Conservation (phyloP, 1,139 yeast genomes). For the Nakaseomyces kungkrabaensis region DNA sequence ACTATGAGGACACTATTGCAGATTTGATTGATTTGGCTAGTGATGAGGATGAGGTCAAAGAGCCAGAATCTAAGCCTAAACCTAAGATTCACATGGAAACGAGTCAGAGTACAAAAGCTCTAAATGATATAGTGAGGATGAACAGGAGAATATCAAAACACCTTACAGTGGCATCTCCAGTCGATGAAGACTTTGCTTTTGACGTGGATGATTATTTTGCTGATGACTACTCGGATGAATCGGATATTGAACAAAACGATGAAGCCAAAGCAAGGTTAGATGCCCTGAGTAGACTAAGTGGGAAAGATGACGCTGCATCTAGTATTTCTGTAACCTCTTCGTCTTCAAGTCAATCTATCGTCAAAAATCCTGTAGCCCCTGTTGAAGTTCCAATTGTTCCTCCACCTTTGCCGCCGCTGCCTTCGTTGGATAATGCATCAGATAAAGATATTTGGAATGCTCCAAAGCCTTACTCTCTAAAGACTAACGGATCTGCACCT, state of each 20-base stretch:
- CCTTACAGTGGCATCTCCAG: conserved; percentile 1
- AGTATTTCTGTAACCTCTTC: background rate
- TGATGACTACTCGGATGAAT: conserved; percentile 15
- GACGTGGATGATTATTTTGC: conserved; percentile 18
- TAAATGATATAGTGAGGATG: background rate
- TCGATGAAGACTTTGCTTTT: conserved; percentile 12
- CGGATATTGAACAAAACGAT: conserved; percentile 6
- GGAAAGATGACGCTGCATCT: background rate
- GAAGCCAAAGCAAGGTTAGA: conserved; percentile 5
- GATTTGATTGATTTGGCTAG: background rate
- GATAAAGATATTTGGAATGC: background rate
- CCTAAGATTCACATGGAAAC: background rate
- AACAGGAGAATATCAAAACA: conserved; percentile 1
- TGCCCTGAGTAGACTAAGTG: conserved; percentile 6
- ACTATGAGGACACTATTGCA: conserved; percentile 14
- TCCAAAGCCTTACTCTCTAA: background rate
- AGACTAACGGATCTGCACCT: background rate
- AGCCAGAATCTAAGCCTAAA: background rate
- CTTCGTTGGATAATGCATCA: background rate
- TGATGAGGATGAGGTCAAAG: background rate
- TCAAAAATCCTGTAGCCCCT: background rate
- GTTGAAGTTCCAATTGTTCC: background rate
- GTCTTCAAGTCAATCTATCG: background rate
- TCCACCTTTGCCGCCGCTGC: conserved; percentile 2
- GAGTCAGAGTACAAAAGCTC: background rate